Base-by-base conservation (phyloP, 164 flowering plant genomes). In the Magnolia kwangsiensis region DNA sequence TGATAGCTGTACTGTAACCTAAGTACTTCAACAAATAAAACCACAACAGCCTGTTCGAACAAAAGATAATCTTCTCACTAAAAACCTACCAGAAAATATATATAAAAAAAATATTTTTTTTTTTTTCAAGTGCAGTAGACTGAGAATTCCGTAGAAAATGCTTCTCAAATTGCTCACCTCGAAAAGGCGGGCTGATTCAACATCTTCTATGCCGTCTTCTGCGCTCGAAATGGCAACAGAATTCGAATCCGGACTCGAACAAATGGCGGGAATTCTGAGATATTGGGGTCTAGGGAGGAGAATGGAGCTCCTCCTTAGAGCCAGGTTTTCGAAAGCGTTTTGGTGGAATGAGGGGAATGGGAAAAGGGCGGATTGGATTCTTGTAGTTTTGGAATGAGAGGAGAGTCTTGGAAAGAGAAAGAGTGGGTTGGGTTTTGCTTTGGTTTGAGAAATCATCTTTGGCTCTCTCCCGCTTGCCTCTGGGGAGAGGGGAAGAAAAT, bases 101-200 rank as follows among this genome's bases (percentile, higher is more conserved):
- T 3, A 2, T 23, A 23, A 31, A 67, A 67, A 67, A 2, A 7
- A 1, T 7, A n/a, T 24, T 24, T 24, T 24, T 24, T 24, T 24
- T 24, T 24, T 24, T 24, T 24, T 24, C 1, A 27, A 27, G n/a
- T 3, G 4, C 61, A 13, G 13, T 11, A 3, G 13, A 16, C 18
- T 3, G 10, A 55, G 61, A 55, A 55, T 55, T 55, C 61, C 18
- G 3, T 16, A 37, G 7, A 37, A 16, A 27, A 68, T 27, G 71
- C 8, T 31, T 50, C 50, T 31, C 19, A 6, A 51, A 29, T 31
- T 14, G 20, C 72, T 31, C 14, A 87, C 91, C 88, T 88, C 86
- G 69, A 88, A 88, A 29, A 88, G 78, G 74, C 69, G 79, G 76
- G 80, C 74, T 3, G 91, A 83, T 75, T 84, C 88, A 19, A 71